Base-by-base conservation (phyloP, 83 land plant species). In the Picea engelmannii region DNA sequence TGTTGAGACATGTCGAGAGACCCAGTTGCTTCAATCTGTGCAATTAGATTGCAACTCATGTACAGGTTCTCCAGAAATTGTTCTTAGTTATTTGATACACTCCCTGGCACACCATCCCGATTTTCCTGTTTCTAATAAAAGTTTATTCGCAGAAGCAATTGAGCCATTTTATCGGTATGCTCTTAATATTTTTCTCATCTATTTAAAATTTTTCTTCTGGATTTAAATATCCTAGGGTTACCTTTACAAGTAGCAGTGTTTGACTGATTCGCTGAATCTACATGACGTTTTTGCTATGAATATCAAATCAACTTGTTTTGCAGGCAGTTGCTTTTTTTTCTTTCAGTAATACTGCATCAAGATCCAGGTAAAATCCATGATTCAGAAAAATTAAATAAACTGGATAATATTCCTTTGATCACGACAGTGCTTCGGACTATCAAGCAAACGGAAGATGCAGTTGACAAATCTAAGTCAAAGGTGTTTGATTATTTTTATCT, bases 81-180 rank as follows among this genome's bases (percentile, higher is more conserved):
- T 90, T 40, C 84, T 92, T 31, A 84, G 85, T 47, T 87, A 88
- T 84, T 81, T 92, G 85, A 83, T 92, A 79, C 91, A 88, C 78
- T 76, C 86, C 76, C 86, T 92, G 81, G 89, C 92, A 65, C 92
- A 92, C 83, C 85, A 88, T 86, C 82, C 88, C 59, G 81, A 86
- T 40, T 90, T 78, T 63, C 89, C 92, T 11, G 62, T 81, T 81
- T 17, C 85, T 66, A 85, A 88, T 58, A 83, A 88, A 59, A 80
- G 94, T 78, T 78, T 66, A 78, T 82, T 85, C 78, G 81, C 81
- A 44, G 73, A 83, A 76, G 86, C 89, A 78, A 90, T 76, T 81
- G 92, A 87, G 74, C 74, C 79, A 44, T 68, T 86, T 44, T 92
- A 92, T 71, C 42, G 92, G 95, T 92, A 86, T 70, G 82, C 27